Percentiles rank a stretch among this genome's conserved stretches.
Evolutionary conservation across 2,329 filamentous ascomycete species (phyloP).

Genomic region (Hypoxylon sp.): DNA sequence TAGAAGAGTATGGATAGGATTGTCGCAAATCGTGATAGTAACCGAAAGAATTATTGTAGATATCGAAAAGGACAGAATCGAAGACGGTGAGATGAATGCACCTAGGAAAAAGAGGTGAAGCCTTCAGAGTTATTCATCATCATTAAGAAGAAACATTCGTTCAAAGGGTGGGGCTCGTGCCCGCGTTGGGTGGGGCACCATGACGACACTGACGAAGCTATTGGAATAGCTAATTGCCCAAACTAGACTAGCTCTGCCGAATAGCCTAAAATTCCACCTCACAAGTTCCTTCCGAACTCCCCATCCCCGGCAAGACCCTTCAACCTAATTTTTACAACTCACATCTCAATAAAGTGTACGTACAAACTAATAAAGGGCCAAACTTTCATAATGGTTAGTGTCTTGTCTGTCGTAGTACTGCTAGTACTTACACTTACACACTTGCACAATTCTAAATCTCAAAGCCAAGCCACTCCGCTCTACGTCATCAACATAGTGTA

Average conservation of each 20-base stretch:
- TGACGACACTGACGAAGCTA: conserved; percentile 43
- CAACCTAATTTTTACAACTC: background rate
- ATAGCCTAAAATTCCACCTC: conserved; percentile 35
- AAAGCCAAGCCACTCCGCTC: conserved; percentile 18
- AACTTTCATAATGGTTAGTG: background rate
- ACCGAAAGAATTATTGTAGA: background rate
- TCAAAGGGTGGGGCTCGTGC: conserved; percentile 34
- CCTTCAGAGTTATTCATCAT: conserved; percentile 14
- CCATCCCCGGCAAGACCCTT: conserved; percentile 18
- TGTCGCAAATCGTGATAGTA: background rate
- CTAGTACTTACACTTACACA: background rate
- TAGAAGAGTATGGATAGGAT: background rate
- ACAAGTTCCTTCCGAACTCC: conserved; percentile 25
- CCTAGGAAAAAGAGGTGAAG: conserved; percentile 11
- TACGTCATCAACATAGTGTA: conserved; percentile 32
- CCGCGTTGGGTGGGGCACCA: conserved; percentile 22
- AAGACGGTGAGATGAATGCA: background rate
- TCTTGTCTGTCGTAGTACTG: background rate
- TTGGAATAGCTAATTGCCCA: conserved; percentile 40
- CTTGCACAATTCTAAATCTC: background rate
- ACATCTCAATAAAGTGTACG: no score
- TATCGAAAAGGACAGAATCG: background rate
- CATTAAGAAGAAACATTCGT: conserved; percentile 30
- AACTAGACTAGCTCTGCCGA: conserved; percentile 34
- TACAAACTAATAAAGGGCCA: conserved; percentile 20